Evolutionary conservation across 768 basidiomycete species (phyloP).

Genomic region (Kwoniella europaea): DNA sequence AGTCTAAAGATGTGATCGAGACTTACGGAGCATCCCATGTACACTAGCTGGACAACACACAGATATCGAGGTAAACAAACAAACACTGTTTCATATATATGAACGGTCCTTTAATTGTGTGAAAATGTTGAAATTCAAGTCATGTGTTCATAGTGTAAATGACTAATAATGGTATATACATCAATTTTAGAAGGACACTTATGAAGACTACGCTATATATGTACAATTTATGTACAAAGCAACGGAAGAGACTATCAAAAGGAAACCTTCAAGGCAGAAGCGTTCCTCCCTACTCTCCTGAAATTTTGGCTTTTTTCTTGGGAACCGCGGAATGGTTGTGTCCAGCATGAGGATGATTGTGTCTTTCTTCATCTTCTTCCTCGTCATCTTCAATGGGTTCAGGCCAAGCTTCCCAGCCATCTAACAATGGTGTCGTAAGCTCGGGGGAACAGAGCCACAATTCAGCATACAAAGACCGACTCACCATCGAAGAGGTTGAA

Average conservation of each 20-base stretch:
- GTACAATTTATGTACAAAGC: too few species aligned
- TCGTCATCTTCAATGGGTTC: slow-evolving; percentile 26
- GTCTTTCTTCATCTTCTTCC: slow-evolving; percentile 1
- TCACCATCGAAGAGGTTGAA: slow-evolving; percentile 47
- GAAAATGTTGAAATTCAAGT: neutral
- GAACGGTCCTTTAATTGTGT: neutral
- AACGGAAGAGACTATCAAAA: too few species aligned
- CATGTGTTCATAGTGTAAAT: too few species aligned
- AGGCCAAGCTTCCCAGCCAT: slow-evolving; percentile 55
- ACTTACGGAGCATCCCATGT: neutral
- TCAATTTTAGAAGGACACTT: too few species aligned
- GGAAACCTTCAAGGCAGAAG: too few species aligned
- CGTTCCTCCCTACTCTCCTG: neutral
- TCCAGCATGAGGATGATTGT: slow-evolving; percentile 6
- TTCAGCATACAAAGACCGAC: neutral
- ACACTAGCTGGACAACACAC: neutral
- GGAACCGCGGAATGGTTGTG: slow-evolving; percentile 26
- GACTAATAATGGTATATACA: too few species aligned
- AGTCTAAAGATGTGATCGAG: neutral
- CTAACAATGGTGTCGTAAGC: slow-evolving; percentile 16
- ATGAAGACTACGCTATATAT: too few species aligned
- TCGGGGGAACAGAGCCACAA: too few species aligned
- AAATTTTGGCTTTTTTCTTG: slow-evolving; percentile 16
- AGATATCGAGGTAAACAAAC: neutral
- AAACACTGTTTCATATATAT: neutral